A percentile compares a stretch with the other conserved stretches of the same genome.
Conservation (phyloP, 148 eudicot genomes). For the Silene uniflora region DNA sequence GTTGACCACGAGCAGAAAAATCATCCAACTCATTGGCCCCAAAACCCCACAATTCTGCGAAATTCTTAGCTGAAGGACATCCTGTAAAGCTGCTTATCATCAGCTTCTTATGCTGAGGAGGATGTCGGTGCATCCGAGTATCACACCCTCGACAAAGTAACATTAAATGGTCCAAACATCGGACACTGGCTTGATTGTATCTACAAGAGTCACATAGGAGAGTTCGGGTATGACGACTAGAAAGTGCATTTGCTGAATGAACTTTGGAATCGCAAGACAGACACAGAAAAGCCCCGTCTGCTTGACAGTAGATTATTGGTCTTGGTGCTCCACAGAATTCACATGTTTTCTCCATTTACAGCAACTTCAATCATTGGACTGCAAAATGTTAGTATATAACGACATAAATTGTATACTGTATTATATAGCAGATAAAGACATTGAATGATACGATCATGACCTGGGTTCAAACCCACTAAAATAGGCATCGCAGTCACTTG, state of each 20-base stretch:
- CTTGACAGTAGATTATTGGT: conserved; percentile 63
- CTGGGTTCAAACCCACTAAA: neutral
- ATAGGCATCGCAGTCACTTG: neutral
- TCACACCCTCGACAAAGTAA: conserved; percentile 58
- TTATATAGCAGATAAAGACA: neutral
- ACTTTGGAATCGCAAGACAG: conserved; percentile 66
- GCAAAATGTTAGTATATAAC: neutral
- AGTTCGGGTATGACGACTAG: conserved; percentile 52
- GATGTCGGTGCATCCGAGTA: conserved; percentile 30
- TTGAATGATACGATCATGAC: neutral
- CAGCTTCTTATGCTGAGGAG: conserved; percentile 42
- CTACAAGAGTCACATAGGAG: conserved; percentile 61
- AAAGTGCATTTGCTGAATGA: conserved; percentile 77
- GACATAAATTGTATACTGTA: neutral
- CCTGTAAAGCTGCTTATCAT: conserved; percentile 48
- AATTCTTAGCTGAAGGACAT: conserved; percentile 62
- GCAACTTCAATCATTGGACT: conserved; percentile 21
- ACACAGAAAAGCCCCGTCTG: conserved; percentile 73
- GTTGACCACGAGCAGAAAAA: conserved; percentile 9
- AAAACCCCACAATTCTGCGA: conserved; percentile 61
- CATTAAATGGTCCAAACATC: conserved; percentile 54
- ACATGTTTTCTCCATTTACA: conserved; percentile 57
- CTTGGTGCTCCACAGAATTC: conserved; percentile 52
- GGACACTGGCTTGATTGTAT: conserved; percentile 35
- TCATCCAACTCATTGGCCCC: conserved; percentile 27